Evolutionary conservation across 2,329 filamentous ascomycete genomes (phyloP).

Genomic region (Phialophora chinensis): DNA sequence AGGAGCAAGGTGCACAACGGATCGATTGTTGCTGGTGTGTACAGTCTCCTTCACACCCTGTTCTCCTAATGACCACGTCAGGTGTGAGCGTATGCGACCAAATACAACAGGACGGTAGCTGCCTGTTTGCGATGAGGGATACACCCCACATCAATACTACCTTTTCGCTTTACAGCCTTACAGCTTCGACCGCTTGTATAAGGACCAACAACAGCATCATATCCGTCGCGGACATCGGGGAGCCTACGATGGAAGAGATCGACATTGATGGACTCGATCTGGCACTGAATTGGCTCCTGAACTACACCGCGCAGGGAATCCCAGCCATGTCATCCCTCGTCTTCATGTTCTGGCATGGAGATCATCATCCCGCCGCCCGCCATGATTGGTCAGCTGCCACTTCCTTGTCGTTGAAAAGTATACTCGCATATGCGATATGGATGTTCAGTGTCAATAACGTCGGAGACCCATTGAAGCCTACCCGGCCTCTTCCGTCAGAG

Average conservation of each 20-base stretch:
- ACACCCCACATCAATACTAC: neutral
- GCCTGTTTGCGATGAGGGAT: neutral
- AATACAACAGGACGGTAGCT: neutral
- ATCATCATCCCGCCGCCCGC: neutral
- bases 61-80: neutral
- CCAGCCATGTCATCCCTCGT: neutral
- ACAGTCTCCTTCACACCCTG: neutral
- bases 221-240: neutral
- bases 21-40: neutral
- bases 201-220: constrained; percentile 12
- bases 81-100: neutral
- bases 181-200: neutral
- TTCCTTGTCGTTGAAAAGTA: neutral
- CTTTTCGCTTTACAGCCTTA: neutral
- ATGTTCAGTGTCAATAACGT: constrained; percentile 5
- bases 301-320: neutral
- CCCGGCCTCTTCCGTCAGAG: neutral
- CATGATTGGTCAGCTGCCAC: neutral
- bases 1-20: neutral
- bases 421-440: neutral
- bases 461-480: neutral
- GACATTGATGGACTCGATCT: neutral
- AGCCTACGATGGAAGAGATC: neutral
- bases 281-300: constrained; percentile 8
- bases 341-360: neutral